Percentiles rank a stretch among this genome's conserved stretches.
These are phyloP conservation scores for Irpex lacteus DNA, from an alignment of 1,284 basidiomycete genomes.

Conservation along the genomic window DNA sequence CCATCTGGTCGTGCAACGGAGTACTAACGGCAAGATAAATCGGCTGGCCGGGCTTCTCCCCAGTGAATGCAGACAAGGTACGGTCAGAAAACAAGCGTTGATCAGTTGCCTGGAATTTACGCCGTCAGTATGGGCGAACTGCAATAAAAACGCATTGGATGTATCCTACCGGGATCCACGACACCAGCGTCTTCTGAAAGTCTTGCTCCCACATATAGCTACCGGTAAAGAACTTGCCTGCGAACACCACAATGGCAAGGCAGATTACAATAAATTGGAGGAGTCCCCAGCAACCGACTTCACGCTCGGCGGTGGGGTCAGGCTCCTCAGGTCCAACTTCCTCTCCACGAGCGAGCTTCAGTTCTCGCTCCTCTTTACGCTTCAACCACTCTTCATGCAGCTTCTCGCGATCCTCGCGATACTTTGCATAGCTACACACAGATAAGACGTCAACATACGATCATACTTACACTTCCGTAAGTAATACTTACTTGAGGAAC, in stretches of 20 bases:
- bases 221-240: constrained; percentile 80
- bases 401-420: constrained; percentile 58
- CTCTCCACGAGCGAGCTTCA: constrained; percentile 71
- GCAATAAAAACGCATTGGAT: not conserved
- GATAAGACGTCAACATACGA: not conserved
- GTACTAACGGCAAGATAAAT: constrained; percentile 80
- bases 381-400: constrained; percentile 65
- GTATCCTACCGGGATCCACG: constrained; percentile 7
- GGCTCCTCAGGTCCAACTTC: constrained; percentile 65
- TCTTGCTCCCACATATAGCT: constrained; percentile 79
- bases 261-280: constrained; percentile 66
- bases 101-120: constrained; percentile 38
- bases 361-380: constrained; percentile 68
- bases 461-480: not conserved
- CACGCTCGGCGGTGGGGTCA: constrained; percentile 67
- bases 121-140: constrained; percentile 7
- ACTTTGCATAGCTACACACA: constrained; percentile 59
- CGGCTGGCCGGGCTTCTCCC: constrained; percentile 64
- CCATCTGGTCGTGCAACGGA: constrained; percentile 18
- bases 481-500: constrained; percentile 67
- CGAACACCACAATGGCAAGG: constrained; percentile 49
- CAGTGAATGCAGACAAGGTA: constrained; percentile 74
- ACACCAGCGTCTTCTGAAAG: constrained; percentile 7
- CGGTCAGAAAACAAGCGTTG: constrained; percentile 74
- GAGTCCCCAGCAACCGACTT: constrained; percentile 61